Percentiles rank a stretch among this genome's conserved stretches.
Evolutionary conservation across 257 asterid species (phyloP).

Genomic region (Salvia miltiorrhiza): DNA sequence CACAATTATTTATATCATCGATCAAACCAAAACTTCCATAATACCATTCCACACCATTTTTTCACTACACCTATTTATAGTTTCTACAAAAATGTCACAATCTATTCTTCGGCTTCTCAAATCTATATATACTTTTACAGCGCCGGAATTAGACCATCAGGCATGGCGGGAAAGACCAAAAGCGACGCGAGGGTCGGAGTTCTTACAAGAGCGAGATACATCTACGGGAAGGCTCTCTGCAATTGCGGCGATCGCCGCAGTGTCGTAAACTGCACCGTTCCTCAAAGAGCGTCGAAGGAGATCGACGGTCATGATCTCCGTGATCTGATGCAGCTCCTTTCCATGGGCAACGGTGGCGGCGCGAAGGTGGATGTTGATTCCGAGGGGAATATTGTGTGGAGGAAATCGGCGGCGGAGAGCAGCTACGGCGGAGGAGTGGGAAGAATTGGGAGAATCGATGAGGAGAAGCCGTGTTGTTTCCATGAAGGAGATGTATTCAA

Average conservation of each 20-base stretch:
- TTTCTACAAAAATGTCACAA: too few species aligned
- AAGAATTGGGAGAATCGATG: constrained; percentile 58
- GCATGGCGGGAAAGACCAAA: neutral
- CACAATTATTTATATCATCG: constrained; percentile 14
- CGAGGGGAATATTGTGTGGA: constrained; percentile 38
- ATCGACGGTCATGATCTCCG: constrained; percentile 19
- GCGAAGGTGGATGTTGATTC: constrained; percentile 34
- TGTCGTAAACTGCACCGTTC: constrained; percentile 24
- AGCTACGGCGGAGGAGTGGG: constrained; percentile 59
- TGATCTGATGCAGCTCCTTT: constrained; percentile 25
- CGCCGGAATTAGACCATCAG: neutral
- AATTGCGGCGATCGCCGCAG: constrained; percentile 18
- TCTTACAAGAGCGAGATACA: constrained; percentile 13
- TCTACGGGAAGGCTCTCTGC: constrained; percentile 25
- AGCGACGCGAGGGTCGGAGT: constrained; percentile 8
- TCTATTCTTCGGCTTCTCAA: neutral
- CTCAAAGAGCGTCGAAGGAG: constrained; percentile 15
- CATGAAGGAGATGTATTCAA: constrained; percentile 31
- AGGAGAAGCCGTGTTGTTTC: constrained; percentile 46
- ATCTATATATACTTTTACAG: neutral
- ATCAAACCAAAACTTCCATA: constrained; percentile 15
- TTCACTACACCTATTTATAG: neutral
- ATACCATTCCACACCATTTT: neutral
- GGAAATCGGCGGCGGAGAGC: constrained; percentile 24
- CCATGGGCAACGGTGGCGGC: constrained; percentile 29